These are phyloP conservation scores for Ceratobasidium sp. DNA, from an alignment of 1,284 basidiomycete species.

Conservation along the genomic window DNA sequence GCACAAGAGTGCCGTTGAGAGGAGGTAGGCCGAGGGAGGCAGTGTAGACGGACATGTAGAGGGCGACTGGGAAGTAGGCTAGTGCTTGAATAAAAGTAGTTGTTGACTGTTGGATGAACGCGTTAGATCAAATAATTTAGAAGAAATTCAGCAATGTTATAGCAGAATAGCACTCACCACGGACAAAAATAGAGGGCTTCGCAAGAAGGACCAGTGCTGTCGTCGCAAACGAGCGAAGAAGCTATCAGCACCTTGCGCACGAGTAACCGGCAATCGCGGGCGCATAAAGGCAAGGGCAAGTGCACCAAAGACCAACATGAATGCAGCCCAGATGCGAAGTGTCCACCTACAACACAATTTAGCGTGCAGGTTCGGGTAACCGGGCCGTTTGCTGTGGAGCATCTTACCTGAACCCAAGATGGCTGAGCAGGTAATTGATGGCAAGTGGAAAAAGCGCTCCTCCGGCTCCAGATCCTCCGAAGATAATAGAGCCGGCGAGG, in stretches of 20 bases:
- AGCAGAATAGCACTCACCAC: conserved; percentile 16
- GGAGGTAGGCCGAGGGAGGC: conserved; percentile 37
- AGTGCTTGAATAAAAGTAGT: conserved; percentile 43
- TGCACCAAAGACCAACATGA: conserved; percentile 42
- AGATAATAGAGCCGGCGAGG: conserved; percentile 44
- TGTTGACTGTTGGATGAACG: background rate
- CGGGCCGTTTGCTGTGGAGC: background rate
- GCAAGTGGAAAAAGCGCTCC: conserved; percentile 47
- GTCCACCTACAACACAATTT: conserved; percentile 45
- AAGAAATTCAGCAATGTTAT: background rate
- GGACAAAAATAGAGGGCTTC: conserved; percentile 31
- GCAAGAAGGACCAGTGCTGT: conserved; percentile 39
- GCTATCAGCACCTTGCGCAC: background rate
- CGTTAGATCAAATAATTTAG: background rate
- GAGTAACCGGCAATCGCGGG: conserved; percentile 37
- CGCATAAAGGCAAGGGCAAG: conserved; percentile 23
- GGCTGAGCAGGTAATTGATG: conserved; percentile 44
- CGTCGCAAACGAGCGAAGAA: conserved; percentile 3
- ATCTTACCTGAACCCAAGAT: conserved; percentile 45
- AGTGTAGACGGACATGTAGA: conserved; percentile 45
- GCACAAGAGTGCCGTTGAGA: conserved; percentile 40
- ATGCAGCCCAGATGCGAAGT: conserved; percentile 46
- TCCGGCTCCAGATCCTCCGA: conserved; percentile 47
- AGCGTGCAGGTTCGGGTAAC: too few species aligned
- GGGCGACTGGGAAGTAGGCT: conserved; percentile 42